Percentiles rank a stretch among this genome's conserved stretches.
These are phyloP conservation scores for Exophiala sp. DNA, from an alignment of 2,329 filamentous ascomycete genomes.

Conservation along the genomic window DNA sequence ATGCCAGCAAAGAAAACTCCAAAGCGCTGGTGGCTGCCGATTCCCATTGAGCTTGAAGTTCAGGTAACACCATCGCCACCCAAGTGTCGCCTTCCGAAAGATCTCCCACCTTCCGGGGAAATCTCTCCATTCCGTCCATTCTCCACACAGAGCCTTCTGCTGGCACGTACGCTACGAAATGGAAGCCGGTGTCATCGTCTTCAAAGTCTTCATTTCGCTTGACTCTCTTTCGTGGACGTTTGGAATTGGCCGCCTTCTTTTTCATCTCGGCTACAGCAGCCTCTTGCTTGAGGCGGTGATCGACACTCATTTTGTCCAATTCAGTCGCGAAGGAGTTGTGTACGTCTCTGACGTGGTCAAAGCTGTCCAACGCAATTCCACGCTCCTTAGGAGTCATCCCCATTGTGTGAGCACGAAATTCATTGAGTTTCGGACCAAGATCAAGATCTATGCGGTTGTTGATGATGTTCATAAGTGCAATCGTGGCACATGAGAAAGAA, in stretches of 20 bases:
- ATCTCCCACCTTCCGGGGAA: conserved; percentile 60
- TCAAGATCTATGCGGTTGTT: conserved; percentile 68
- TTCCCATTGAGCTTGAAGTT: conserved; percentile 12
- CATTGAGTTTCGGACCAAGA: conserved; percentile 62
- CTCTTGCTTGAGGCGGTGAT: conserved; percentile 48
- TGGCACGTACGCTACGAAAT: conserved; percentile 86
- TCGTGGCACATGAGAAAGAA: conserved; percentile 81
- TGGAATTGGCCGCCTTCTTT: conserved; percentile 30
- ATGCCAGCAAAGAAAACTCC: conserved; percentile 23
- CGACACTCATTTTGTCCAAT: conserved; percentile 30
- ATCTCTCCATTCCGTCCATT: conserved; percentile 71
- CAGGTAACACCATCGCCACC: conserved; percentile 22
- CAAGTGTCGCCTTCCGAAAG: conserved; percentile 16
- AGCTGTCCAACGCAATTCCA: conserved; percentile 67
- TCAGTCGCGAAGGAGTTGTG: conserved; percentile 81
- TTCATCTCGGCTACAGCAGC: conserved; percentile 36
- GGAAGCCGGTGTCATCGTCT: conserved; percentile 61
- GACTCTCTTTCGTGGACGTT: conserved; percentile 31
- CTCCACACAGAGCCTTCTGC: conserved; percentile 72
- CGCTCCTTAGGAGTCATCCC: conserved; percentile 64
- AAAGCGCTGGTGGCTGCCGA: conserved; percentile 8
- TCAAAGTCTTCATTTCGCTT: conserved; percentile 42
- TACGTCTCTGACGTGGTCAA: conserved; percentile 68
- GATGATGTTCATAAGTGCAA: conserved; percentile 85
- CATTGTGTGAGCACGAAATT: conserved; percentile 68